phyloP scores from a whole-genome alignment of 192 early-diverging fungal genomes.

The Powellomyces hirtus region DNA sequence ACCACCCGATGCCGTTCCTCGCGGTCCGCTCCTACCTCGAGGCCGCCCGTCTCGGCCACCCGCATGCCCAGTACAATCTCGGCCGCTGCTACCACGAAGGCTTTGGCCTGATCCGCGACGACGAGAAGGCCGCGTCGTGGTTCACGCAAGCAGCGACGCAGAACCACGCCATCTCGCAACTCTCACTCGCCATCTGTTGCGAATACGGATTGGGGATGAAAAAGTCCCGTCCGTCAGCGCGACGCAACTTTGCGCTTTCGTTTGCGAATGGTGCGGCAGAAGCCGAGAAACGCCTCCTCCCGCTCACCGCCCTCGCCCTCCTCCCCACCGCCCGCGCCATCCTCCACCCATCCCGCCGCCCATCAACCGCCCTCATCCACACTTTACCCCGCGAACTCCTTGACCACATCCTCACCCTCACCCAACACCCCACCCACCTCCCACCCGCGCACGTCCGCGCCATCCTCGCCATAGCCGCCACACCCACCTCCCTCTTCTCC shows the following conservation, averaged over 20 bases:
- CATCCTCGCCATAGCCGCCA: not conserved
- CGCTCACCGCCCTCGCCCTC: not conserved
- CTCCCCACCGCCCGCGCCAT: constrained; percentile 1
- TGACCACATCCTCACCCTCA: constrained; percentile 16
- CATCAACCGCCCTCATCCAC: constrained; percentile 12
- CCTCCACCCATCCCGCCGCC: not conserved
- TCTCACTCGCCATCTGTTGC: constrained; percentile 71
- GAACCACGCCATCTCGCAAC: constrained; percentile 39
- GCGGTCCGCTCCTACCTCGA: constrained; percentile 43
- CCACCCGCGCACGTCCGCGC: not conserved
- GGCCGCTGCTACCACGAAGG: constrained; percentile 56
- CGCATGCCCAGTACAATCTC: constrained; percentile 54
- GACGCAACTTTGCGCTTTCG: constrained; percentile 42
- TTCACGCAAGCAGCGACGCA: constrained; percentile 46
- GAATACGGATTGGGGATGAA: constrained; percentile 73
- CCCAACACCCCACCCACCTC: not conserved
- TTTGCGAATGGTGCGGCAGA: constrained; percentile 27
- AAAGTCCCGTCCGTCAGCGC: constrained; percentile 49
- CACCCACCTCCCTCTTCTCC: not conserved
- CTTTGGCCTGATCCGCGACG: constrained; percentile 42
- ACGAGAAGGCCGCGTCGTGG: constrained; percentile 42
- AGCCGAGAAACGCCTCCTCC: constrained; percentile 31
- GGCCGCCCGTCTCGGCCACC: constrained; percentile 49
- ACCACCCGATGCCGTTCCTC: constrained; percentile 9
- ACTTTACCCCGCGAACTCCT: constrained; percentile 9